Evolutionary conservation across 257 asterid species (phyloP), one percentile per base, ranked within the genome.

Genomic region (Vinca minor): DNA sequence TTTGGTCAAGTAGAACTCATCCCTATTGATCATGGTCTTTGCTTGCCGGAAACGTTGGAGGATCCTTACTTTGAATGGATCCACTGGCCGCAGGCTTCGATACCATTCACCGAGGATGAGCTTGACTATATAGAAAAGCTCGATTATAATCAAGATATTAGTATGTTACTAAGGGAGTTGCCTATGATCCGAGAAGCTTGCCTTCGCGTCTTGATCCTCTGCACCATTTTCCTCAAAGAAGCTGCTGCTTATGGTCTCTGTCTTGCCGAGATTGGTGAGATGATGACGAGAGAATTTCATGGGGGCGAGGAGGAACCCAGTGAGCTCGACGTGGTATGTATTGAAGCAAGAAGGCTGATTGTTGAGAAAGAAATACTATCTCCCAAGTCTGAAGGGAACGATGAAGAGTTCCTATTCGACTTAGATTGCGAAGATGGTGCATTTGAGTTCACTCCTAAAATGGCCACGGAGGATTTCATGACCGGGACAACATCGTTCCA

Each of bases 71-170:
- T 88, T 58, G 98, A 91, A 77, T 91, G 98, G 98, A 91, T 88
- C 36, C 96, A 92, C 74, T 92, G 98, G 98, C 97, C 96, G 18
- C 98, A 92, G 81, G 91, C 98, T n/a, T 87, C 98, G 21, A 81
- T 89, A 62, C 98, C 98, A 1, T 92, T 92, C 76, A 85, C 96
- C 11, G 97, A 87, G 1, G 96, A 89, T 26, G 98, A 92, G 67
- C 95, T 92, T 18, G 89, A 82, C 79, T 92, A 89, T 70, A 89
- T 92, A 46, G 59, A 66, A 17, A 81, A 77, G 18, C 94, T 92
- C 18, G 94, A 92, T 75, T 94, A 96, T n/a, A 38, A 65, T 64
- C 74, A 74, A 29, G 98, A 89, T 52, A 73, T 90, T 42, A 91
- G 80, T 55, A 89, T 92, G 98, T 70, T 92, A 34, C 79, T 81